Conservation (phyloP, 73 alveolate genomes). For the Blepharisma stoltei region DNA sequence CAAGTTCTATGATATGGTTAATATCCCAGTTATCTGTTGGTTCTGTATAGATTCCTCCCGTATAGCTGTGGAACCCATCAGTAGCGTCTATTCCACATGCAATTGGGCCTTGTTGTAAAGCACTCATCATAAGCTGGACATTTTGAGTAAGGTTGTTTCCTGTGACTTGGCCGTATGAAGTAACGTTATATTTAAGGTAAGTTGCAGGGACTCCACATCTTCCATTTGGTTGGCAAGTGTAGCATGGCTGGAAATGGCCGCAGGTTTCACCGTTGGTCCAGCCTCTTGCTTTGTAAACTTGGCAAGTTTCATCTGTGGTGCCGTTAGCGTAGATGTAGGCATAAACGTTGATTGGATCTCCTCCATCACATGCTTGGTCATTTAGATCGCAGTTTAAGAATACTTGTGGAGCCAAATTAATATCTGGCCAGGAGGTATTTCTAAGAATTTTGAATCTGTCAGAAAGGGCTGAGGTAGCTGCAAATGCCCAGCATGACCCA, state of each 20-base stretch:
- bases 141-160: slow-evolving; percentile 41
- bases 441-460: slow-evolving; percentile 74
- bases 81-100: slow-evolving; percentile 76
- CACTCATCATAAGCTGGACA: slow-evolving; percentile 83
- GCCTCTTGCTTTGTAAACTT: slow-evolving; percentile 62
- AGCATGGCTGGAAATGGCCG: slow-evolving; percentile 39
- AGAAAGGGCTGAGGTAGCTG: slow-evolving; percentile 74
- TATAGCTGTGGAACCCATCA: slow-evolving; percentile 56
- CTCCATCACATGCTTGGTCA: slow-evolving; percentile 82
- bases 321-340: slow-evolving; percentile 57
- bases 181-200: slow-evolving; percentile 44
- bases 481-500: slow-evolving; percentile 87
- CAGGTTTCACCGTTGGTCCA: slow-evolving; percentile 38
- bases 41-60: slow-evolving; percentile 73
- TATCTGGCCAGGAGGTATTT: not conserved
- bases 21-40: slow-evolving; percentile 32
- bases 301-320: slow-evolving; percentile 73
- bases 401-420: slow-evolving; percentile 35
- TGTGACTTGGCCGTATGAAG: slow-evolving; percentile 57
- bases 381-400: slow-evolving; percentile 66
- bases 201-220: slow-evolving; percentile 54
- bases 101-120: slow-evolving; percentile 70
- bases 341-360: slow-evolving; percentile 69
- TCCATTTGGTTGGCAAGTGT: slow-evolving; percentile 43
- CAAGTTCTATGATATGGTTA: slow-evolving; percentile 64